Conservation (phyloP, 306 rosid genomes). For the Castanea crenata region DNA sequence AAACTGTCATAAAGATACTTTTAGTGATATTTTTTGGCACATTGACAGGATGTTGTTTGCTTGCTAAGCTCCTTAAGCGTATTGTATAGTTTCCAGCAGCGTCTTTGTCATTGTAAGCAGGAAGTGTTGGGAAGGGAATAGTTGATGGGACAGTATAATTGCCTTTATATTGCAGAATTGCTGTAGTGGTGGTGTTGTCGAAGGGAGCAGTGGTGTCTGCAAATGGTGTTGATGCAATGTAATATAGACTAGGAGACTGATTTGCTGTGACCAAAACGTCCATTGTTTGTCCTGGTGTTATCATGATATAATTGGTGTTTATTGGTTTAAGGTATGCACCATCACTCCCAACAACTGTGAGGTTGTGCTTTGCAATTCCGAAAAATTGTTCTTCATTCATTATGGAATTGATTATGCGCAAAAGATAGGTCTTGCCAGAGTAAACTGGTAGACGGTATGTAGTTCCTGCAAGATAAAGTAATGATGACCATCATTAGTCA, state of each 20-base stretch:
- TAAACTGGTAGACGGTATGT: conserved; percentile 30
- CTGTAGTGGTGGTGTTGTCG: conserved; percentile 39
- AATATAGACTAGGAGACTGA: conserved; percentile 36
- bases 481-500: not conserved
- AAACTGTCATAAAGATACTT: conserved; percentile 24
- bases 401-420: conserved; percentile 44
- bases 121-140: conserved; percentile 27
- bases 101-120: conserved; percentile 20
- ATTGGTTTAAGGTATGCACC: conserved; percentile 35
- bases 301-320: conserved; percentile 29
- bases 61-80: conserved; percentile 34
- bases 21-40: conserved; percentile 32
- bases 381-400: conserved; percentile 36
- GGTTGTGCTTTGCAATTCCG: conserved; percentile 41
- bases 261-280: conserved; percentile 41
- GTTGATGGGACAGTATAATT: not conserved
- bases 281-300: conserved; percentile 54
- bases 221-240: conserved; percentile 44
- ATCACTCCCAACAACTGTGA: conserved; percentile 43
- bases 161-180: conserved; percentile 40
- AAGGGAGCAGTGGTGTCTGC: conserved; percentile 10
- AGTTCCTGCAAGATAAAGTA: not conserved
- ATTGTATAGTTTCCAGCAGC: conserved; percentile 25
- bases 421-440: conserved; percentile 39
- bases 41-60: conserved; percentile 15